Evolutionary conservation across 768 basidiomycete species (phyloP).

Genomic region (Suillus placidus): DNA sequence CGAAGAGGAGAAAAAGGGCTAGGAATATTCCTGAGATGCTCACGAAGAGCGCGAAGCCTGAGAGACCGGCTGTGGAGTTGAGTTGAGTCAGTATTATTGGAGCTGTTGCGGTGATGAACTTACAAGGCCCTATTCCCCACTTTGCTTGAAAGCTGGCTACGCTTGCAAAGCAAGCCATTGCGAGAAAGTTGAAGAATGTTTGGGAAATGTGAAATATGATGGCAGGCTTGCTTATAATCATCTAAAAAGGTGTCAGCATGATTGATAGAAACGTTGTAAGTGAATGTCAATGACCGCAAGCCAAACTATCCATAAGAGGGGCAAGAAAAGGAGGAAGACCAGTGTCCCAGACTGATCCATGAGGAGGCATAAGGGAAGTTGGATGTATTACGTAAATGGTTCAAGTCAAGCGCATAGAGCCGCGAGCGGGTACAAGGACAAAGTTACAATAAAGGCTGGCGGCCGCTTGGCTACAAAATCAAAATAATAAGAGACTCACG

Average conservation of each 20-base stretch:
- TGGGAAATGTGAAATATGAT: slow-evolving; percentile 78
- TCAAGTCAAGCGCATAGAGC: slow-evolving; percentile 15
- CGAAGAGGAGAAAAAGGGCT: slow-evolving; percentile 69
- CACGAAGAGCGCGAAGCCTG: slow-evolving; percentile 84
- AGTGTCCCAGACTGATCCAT: slow-evolving; percentile 50
- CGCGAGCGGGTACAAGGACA: slow-evolving; percentile 11
- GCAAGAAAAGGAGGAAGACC: slow-evolving; percentile 66
- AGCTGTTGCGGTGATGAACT: slow-evolving; percentile 34
- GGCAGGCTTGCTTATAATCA: slow-evolving; percentile 85
- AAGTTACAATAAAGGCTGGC: not conserved
- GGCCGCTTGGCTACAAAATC: not conserved
- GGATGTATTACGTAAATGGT: slow-evolving; percentile 36
- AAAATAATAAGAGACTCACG: slow-evolving; percentile 49
- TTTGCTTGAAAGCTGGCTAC: slow-evolving; percentile 89
- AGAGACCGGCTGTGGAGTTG: slow-evolving; percentile 70
- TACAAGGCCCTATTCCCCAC: slow-evolving; percentile 84
- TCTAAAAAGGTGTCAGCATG: slow-evolving; percentile 46
- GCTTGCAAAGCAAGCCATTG: slow-evolving; percentile 89
- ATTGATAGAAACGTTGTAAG: slow-evolving; percentile 14
- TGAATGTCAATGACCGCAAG: slow-evolving; percentile 56
- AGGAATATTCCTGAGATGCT: slow-evolving; percentile 73
- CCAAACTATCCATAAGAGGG: slow-evolving; percentile 66
- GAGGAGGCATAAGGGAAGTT: slow-evolving; percentile 33
- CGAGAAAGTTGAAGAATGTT: slow-evolving; percentile 91
- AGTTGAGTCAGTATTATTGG: slow-evolving; percentile 14